These are phyloP conservation scores for Talaromyces sp. DNA, from an alignment of 2,329 filamentous ascomycete genomes.

Conservation along the genomic window DNA sequence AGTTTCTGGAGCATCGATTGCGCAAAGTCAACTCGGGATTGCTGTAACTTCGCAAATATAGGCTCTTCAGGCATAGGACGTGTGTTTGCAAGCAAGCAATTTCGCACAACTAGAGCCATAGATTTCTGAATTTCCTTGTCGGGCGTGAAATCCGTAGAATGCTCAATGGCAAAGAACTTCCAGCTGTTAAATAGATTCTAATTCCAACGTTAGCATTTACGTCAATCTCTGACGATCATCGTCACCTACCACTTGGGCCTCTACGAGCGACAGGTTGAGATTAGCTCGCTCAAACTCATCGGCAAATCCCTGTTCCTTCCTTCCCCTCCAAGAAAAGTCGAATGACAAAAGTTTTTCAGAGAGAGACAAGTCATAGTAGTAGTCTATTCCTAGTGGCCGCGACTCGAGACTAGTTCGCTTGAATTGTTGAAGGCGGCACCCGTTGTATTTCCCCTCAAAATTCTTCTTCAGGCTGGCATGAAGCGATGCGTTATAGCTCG, in stretches of 20 bases:
- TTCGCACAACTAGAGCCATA: conserved; percentile 68
- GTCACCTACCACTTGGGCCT: conserved; percentile 73
- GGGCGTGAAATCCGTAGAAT: conserved; percentile 60
- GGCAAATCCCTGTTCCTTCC: conserved; percentile 65
- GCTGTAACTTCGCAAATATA: conserved; percentile 74
- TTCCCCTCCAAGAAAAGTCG: conserved; percentile 71
- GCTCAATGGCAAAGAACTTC: conserved; percentile 80
- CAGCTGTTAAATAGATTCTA: conserved; percentile 80
- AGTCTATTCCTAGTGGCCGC: conserved; percentile 65
- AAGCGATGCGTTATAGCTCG: conserved; percentile 79
- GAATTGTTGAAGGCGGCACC: conserved; percentile 69
- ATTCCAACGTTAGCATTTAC: conserved; percentile 5
- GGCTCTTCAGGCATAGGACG: conserved; percentile 66
- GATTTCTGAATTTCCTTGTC: conserved; percentile 58
- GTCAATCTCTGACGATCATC: conserved; percentile 8
- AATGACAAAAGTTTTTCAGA: conserved; percentile 71
- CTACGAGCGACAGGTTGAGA: conserved; percentile 82
- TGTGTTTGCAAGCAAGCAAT: conserved; percentile 75
- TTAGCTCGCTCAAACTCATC: conserved; percentile 84
- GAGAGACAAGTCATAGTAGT: conserved; percentile 77
- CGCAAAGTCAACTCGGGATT: conserved; percentile 72
- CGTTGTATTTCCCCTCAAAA: conserved; percentile 70
- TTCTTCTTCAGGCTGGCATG: conserved; percentile 83
- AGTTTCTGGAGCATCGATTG: conserved; percentile 78
- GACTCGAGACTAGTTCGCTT: conserved; percentile 67